phyloP scores from a whole-genome alignment of 257 asterid genomes.

The Nicotiana otophora region DNA sequence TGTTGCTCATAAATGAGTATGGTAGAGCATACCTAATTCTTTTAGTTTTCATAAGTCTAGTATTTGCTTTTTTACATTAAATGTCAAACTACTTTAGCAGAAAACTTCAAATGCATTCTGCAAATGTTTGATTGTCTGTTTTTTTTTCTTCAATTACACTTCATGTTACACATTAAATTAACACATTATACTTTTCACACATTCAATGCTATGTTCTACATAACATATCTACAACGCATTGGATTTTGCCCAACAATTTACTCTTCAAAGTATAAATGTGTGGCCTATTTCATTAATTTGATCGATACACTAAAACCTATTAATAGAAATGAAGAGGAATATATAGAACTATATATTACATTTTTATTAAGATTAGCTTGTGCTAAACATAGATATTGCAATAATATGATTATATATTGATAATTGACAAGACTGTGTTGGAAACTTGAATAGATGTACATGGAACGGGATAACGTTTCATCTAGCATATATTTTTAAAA shows the following conservation, averaged over 20 bases:
- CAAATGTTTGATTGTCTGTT: not conserved
- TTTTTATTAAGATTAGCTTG: too few species aligned
- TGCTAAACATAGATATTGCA: too few species aligned
- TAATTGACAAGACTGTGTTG: too few species aligned
- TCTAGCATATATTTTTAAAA: too few species aligned
- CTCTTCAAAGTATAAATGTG: not conserved
- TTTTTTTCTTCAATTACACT: not conserved
- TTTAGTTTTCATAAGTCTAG: not conserved
- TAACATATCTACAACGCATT: too few species aligned
- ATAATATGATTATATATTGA: too few species aligned
- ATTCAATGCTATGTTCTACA: not conserved
- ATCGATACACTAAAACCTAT: not conserved
- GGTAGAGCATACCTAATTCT: conserved; percentile 16
- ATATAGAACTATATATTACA: too few species aligned
- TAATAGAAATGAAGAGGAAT: not conserved
- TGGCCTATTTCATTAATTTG: not conserved
- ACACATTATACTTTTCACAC: not conserved
- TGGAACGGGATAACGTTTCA: too few species aligned
- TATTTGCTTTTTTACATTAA: not conserved
- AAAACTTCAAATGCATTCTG: conserved; percentile 1
- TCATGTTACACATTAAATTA: not conserved
- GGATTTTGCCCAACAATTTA: not conserved
- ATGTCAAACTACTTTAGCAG: not conserved
- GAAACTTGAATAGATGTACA: too few species aligned
- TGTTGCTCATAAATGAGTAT: not conserved